Conservation (phyloP, 306 rosid species). For the Malus orientalis region DNA sequence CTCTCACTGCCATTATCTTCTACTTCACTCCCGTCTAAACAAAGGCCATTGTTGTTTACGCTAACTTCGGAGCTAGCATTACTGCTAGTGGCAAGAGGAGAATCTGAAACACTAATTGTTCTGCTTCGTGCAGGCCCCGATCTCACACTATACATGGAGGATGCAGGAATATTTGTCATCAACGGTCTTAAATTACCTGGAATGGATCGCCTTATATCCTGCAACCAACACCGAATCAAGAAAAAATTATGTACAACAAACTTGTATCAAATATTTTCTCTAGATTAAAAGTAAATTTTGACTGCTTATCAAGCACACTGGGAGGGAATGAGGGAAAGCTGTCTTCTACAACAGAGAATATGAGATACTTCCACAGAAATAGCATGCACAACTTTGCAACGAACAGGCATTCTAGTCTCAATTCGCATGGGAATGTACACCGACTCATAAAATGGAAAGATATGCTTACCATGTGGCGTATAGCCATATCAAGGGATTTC, state of each 20-base stretch:
- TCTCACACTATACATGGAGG: conserved; percentile 91
- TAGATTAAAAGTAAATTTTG: neutral
- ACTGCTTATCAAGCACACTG: neutral
- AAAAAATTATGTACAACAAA: neutral
- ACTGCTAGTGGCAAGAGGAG: conserved; percentile 93
- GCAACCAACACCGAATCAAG: conserved; percentile 19
- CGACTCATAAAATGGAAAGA: neutral
- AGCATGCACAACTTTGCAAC: neutral
- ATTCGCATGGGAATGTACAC: neutral
- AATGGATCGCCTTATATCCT: conserved; percentile 90
- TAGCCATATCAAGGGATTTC: conserved; percentile 97
- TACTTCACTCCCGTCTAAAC: no score
- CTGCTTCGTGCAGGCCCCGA: conserved; percentile 79
- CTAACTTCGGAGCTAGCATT: conserved; percentile 93
- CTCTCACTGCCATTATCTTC: no score
- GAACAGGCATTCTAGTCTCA: conserved; percentile 5
- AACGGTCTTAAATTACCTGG: conserved; percentile 82
- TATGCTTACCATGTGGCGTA: conserved; percentile 80
- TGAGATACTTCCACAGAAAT: neutral
- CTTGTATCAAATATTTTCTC: neutral
- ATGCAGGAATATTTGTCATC: conserved; percentile 96
- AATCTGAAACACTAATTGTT: conserved; percentile 71
- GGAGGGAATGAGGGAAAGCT: neutral
- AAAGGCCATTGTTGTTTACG: conserved; percentile 85
- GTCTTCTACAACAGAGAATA: neutral